Evolutionary conservation across 129 eudicot genomes (phyloP).

Genomic region (Helichrysum umbraculigerum): DNA sequence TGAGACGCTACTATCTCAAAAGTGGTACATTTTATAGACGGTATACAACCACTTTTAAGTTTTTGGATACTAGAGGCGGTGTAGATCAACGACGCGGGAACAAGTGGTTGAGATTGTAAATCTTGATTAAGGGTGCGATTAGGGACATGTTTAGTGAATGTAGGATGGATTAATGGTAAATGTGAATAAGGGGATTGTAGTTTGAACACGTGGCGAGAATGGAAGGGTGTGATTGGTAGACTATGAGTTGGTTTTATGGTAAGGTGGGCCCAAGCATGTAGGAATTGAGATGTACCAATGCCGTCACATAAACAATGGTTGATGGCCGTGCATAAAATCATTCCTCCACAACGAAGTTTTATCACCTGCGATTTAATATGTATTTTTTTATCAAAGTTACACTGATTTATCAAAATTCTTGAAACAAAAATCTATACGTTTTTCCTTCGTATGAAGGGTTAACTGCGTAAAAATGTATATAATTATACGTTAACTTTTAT

Average conservation of each 20-base stretch:
- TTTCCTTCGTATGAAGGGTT: too few relatives aligned
- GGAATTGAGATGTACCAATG: conserved; percentile 80
- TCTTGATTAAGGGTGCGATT: conserved; percentile 40
- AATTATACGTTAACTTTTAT: too few relatives aligned
- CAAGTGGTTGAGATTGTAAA: conserved; percentile 69
- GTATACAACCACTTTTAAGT: conserved; percentile 58
- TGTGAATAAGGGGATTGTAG: conserved; percentile 51
- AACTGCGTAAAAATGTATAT: too few relatives aligned
- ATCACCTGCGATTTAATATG: conserved; percentile 52
- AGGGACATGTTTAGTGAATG: conserved; percentile 34
- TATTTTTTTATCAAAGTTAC: too few relatives aligned
- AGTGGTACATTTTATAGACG: conserved; percentile 77
- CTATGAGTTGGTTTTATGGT: conserved; percentile 34
- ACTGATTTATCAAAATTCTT: too few relatives aligned
- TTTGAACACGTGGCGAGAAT: conserved; percentile 72
- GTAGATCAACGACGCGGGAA: conserved; percentile 68
- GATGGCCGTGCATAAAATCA: conserved; percentile 75
- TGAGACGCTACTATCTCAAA: conserved; percentile 82
- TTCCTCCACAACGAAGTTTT: conserved; percentile 77
- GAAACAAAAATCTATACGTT: too few relatives aligned
- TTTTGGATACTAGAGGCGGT: conserved; percentile 45
- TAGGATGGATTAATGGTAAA: conserved; percentile 42
- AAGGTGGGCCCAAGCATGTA: conserved; percentile 88
- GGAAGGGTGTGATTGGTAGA: conserved; percentile 58
- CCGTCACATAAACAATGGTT: conserved; percentile 93